These are phyloP conservation scores for Coemansia sp. DNA, from an alignment of 192 early-diverging fungal genomes.

Conservation along the genomic window DNA sequence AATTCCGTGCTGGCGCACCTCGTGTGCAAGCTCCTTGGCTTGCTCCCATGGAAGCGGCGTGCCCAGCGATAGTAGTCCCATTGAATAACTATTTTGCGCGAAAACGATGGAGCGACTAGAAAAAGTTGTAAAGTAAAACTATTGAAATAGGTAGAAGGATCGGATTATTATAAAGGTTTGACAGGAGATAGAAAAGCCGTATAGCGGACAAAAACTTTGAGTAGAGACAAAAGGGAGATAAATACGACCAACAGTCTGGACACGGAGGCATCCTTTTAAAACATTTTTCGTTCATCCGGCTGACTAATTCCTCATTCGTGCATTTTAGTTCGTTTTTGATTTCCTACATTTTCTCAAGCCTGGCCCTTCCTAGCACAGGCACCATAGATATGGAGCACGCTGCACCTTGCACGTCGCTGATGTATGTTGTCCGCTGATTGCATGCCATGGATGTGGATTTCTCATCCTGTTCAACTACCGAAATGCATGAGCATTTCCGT, in stretches of 20 bases:
- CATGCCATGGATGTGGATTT: not conserved
- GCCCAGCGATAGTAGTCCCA: constrained; percentile 93
- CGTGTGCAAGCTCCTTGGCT: constrained; percentile 76
- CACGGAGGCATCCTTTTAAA: not conserved
- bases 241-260: not conserved
- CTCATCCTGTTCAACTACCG: not conserved
- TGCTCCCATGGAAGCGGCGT: constrained; percentile 97
- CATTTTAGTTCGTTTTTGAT: not conserved
- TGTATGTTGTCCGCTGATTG: not conserved
- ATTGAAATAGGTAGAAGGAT: not conserved
- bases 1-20: constrained; percentile 91
- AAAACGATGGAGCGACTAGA: not conserved
- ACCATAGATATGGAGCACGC: not conserved
- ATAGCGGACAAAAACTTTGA: not conserved
- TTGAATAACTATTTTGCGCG: constrained; percentile 31
- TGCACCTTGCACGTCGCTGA: not conserved
- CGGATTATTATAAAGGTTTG: not conserved
- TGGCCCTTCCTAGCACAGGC: not conserved
- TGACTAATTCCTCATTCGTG: constrained; percentile 3
- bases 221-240: not conserved
- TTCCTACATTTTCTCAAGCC: not conserved
- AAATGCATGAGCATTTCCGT: not conserved
- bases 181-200: not conserved
- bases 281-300: not conserved
- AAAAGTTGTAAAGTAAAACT: not conserved